Base-by-base conservation (phyloP, 1,284 basidiomycete species). In the Irpex lacteus region DNA sequence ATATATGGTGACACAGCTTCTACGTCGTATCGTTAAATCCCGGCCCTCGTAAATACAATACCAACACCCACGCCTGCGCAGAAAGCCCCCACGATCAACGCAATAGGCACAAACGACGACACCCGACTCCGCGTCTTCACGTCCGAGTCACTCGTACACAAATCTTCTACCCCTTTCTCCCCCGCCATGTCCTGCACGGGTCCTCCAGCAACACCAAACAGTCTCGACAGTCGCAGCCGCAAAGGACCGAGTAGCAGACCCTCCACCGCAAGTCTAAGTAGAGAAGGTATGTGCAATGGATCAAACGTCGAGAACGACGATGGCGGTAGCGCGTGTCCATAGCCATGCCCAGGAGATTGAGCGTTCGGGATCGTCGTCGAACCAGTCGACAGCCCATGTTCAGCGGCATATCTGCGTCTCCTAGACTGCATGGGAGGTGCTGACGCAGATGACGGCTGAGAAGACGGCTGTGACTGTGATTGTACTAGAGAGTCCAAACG, bases 11-110 rank as follows among this genome's bases (percentile, higher is more conserved):
- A 9, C 40, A 44, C 40, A 44, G 15, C 3, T 4, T 4, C 15
- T 5, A 15, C 15, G 11, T 15, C 15, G 2, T 5, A 8, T 52
- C 50, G 5, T 52, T 13, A 44, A 50, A 52, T 60, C 13, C 36
- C 18, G 60, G 56, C 15, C 19, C 61, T 44, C 49, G 64, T 54
- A 19, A 65, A 37, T 32, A 65, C 6, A 5, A 65, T 32, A n/a
- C 64, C 64, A 8, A 63, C 52, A 7, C 64, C 64, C 6, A 65
- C 44, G 11, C 64, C 64, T 8, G 64, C 64, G 34, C 61, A 62
- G 34, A 65, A 65, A 8, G 59, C 64, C 21, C 61, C 64, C 11
- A 49, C 64, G 19, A 65, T 52, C 18, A 36, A 34, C 52, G 58
- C 61, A 65, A 18, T 15, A 38, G n/a, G 26, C 49, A 40, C 8